Evolutionary conservation across 345 rosid genomes (phyloP).

Genomic region (Melaleuca alternifolia): DNA sequence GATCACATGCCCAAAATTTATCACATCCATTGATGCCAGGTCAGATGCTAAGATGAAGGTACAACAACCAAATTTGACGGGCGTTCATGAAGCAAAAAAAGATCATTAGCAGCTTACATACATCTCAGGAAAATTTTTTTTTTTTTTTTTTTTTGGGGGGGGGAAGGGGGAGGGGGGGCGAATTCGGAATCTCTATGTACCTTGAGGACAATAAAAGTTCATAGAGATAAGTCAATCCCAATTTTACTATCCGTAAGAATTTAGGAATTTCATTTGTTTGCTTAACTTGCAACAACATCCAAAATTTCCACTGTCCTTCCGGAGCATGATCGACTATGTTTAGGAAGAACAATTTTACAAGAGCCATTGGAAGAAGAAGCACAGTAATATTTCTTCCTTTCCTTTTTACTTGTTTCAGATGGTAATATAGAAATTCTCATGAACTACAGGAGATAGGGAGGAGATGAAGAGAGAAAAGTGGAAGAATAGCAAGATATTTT

Average conservation of each 20-base stretch:
- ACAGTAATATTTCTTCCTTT: neutral
- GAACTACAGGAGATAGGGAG: neutral
- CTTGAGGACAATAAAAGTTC: neutral
- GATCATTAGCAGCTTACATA: neutral
- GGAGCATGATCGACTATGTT: neutral
- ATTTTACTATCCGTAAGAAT: neutral
- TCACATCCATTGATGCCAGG: neutral
- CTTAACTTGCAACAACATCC: neutral
- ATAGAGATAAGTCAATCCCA: neutral
- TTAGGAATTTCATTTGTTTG: neutral
- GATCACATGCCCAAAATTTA: neutral
- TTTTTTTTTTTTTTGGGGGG: too few species aligned
- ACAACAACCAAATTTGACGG: neutral
- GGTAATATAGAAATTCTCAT: neutral
- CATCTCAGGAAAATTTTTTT: neutral
- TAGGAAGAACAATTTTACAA: neutral
- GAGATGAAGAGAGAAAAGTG: neutral
- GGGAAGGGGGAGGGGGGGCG: rapidly evolving
- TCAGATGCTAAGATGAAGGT: neutral
- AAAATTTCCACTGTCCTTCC: neutral
- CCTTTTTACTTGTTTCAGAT: neutral
- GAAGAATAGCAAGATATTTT: neutral
- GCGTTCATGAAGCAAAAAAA: neutral
- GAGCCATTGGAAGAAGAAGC: neutral
- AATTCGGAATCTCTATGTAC: neutral